Evolutionary conservation across 2,329 filamentous ascomycete species (phyloP).

Genomic region (Zasmidium cellare): DNA sequence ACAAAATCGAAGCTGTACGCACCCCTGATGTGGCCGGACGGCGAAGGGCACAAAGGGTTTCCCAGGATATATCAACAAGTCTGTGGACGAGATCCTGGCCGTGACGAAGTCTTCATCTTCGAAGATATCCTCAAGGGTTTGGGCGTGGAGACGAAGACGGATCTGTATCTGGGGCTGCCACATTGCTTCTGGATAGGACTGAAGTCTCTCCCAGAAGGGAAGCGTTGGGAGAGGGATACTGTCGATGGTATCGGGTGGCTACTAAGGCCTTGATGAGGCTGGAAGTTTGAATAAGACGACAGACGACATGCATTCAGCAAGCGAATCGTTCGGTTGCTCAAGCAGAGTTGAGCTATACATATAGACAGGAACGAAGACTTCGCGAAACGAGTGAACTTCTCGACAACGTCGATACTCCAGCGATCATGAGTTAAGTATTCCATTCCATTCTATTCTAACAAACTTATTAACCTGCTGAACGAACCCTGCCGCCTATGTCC

Average conservation of each 20-base stretch:
- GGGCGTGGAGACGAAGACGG: constrained; percentile 43
- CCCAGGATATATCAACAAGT: constrained; percentile 53
- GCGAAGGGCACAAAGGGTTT: constrained; percentile 33
- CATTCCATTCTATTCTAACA: too few species aligned
- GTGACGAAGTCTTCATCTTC: constrained; percentile 56
- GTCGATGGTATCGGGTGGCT: constrained; percentile 36
- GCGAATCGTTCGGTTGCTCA: too few species aligned
- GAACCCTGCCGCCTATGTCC: neutral
- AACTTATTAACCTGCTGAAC: too few species aligned
- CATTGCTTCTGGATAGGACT: constrained; percentile 40
- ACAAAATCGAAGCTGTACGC: constrained; percentile 4
- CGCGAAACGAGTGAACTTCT: too few species aligned
- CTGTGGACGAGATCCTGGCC: constrained; percentile 49
- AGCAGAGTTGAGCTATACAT: too few species aligned
- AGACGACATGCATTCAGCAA: too few species aligned
- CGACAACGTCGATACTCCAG: too few species aligned
- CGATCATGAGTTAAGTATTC: too few species aligned
- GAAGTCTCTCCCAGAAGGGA: constrained; percentile 32
- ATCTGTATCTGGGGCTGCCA: constrained; percentile 45
- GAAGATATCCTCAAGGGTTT: constrained; percentile 48
- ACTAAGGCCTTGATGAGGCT: neutral
- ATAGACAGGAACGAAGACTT: too few species aligned
- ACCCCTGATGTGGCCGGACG: constrained; percentile 13
- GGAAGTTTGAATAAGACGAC: neutral
- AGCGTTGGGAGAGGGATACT: constrained; percentile 29